These are phyloP conservation scores for Clitoria ternatea DNA, from an alignment of 306 rosid species.

Conservation along the genomic window DNA sequence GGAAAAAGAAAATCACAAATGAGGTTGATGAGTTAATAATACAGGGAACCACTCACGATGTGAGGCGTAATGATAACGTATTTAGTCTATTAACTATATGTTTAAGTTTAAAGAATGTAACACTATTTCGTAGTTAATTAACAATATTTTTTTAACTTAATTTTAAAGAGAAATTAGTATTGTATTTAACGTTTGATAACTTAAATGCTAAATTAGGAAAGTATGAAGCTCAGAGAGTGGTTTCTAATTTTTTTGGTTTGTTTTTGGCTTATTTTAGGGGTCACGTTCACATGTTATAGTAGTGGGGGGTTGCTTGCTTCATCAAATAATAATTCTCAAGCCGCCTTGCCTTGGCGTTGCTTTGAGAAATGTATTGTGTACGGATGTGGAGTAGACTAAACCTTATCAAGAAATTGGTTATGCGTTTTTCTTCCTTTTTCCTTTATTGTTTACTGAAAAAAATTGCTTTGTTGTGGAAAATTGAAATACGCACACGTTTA, in stretches of 20 bases:
- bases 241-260: constrained; percentile 17
- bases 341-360: constrained; percentile 34
- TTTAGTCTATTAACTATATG: too few species aligned
- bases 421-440: not conserved
- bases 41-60: too few species aligned
- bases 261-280: constrained; percentile 21
- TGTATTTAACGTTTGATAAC: too few species aligned
- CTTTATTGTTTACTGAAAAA: not conserved
- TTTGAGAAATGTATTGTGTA: constrained; percentile 3
- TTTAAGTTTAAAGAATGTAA: too few species aligned
- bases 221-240: constrained; percentile 26
- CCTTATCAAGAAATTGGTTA: constrained; percentile 12
- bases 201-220: too few species aligned
- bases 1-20: not conserved
- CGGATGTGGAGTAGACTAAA: not conserved
- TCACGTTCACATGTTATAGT: constrained; percentile 28
- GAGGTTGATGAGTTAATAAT: too few species aligned
- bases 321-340: constrained; percentile 31
- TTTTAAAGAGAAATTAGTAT: too few species aligned
- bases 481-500: constrained; percentile 1
- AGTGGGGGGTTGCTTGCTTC: constrained; percentile 43
- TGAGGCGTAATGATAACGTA: too few species aligned
- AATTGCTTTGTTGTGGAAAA: constrained; percentile 22
- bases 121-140: too few species aligned
- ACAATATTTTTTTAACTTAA: too few species aligned